These are phyloP conservation scores for Xylaria nigripes DNA, from an alignment of 495 filamentous ascomycete genomes.

Conservation along the genomic window DNA sequence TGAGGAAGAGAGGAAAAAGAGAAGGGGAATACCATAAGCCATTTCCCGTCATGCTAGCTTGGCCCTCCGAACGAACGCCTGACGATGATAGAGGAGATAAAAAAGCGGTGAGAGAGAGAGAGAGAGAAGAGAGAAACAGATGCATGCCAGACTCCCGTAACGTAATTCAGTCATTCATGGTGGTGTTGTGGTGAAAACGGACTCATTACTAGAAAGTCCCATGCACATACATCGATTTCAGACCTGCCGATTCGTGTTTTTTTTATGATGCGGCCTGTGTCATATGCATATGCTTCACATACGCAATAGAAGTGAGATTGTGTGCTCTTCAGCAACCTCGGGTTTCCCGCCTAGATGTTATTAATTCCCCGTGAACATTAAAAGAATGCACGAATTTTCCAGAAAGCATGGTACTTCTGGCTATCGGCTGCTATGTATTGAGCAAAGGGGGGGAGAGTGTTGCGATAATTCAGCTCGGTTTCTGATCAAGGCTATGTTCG, in stretches of 20 bases:
- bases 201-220: background rate
- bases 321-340: background rate
- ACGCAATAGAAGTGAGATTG: background rate
- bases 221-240: background rate
- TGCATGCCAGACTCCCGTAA: constrained; percentile 8
- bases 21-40: no score
- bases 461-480: background rate
- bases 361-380: background rate
- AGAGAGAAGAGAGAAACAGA: background rate
- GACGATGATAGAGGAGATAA: no score
- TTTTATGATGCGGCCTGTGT: background rate
- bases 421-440: background rate
- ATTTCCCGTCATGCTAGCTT: background rate
- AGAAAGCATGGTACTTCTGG: background rate
- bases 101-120: no score
- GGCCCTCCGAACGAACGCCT: no score
- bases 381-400: background rate
- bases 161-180: background rate
- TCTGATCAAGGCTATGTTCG: background rate
- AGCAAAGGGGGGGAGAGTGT: background rate
- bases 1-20: background rate
- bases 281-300: background rate
- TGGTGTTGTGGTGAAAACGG: background rate
- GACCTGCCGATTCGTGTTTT: background rate
- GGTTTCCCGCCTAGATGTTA: background rate